phyloP scores from a whole-genome alignment of 108 stramenopile species.

The Cylindrotheca closterium region DNA sequence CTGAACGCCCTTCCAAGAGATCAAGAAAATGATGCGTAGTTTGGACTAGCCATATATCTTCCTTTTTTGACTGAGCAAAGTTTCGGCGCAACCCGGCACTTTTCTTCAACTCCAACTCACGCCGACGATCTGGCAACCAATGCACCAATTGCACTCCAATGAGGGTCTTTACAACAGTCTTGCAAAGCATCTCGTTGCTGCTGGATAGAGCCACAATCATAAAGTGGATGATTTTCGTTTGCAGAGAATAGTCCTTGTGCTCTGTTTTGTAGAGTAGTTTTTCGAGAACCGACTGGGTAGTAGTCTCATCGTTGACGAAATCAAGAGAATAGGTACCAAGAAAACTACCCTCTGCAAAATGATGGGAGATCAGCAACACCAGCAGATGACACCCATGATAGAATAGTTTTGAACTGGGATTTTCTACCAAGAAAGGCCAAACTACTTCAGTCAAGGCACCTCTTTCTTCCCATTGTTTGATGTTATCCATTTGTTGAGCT shows the following conservation, averaged over 20 bases:
- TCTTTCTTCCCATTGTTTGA: constrained; percentile 29
- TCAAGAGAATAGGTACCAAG: constrained; percentile 11
- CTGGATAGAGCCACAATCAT: constrained; percentile 23
- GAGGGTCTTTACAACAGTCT: constrained; percentile 17
- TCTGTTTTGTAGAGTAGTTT: constrained; percentile 37
- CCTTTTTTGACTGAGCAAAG: constrained; percentile 18
- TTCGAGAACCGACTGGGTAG: constrained; percentile 16
- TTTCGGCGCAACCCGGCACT: constrained; percentile 37
- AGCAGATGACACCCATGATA: constrained; percentile 36
- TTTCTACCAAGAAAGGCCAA: constrained; percentile 33
- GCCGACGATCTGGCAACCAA: constrained; percentile 33
- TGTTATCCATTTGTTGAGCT: constrained; percentile 16
- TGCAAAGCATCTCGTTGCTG: constrained; percentile 18
- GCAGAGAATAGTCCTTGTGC: constrained; percentile 18
- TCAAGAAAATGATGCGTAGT: constrained; percentile 21
- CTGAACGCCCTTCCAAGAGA: constrained; percentile 35
- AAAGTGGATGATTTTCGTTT: constrained; percentile 43
- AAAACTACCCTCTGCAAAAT: constrained; percentile 33
- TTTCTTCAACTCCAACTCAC: constrained; percentile 43
- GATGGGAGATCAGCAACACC: constrained; percentile 26
- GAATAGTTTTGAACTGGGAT: constrained; percentile 17
- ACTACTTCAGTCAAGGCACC: constrained; percentile 34
- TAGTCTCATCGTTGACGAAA: constrained; percentile 3
- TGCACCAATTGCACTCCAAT: constrained; percentile 26
- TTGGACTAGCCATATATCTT: constrained; percentile 35